Evolutionary conservation across 768 basidiomycete genomes (phyloP), one percentile per base, ranked within the genome.

Genomic region (Rhodotorula taiwanensis): DNA sequence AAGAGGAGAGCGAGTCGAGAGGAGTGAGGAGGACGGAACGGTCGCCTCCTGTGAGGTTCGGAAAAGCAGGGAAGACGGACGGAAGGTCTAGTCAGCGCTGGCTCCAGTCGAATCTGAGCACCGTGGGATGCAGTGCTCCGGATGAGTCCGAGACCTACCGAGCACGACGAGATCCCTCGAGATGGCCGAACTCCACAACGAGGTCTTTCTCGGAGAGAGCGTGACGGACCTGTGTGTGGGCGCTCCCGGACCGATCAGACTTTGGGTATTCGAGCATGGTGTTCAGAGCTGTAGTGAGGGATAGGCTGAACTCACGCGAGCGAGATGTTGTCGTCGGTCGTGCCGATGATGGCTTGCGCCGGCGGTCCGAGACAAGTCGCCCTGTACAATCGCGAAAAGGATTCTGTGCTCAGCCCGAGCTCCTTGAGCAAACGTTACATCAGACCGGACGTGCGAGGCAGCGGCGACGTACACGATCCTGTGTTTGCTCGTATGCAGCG

Each of bases 121-220:
- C n/a, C n/a, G n/a, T n/a, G n/a, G n/a, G n/a, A n/a, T n/a, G n/a
- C n/a, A n/a, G n/a, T n/a, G n/a, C n/a, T n/a, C n/a, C n/a, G n/a
- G n/a, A n/a, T n/a, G 18, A 23, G 9, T 0, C 8, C 16, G 27
- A 6, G 27, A 41, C 57, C n/a, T 14, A 59, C 66, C 67, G 4
- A 69, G 52, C 5, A 60, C 62, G 39, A 69, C 48, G 25, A 69
- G 49, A 15, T 39, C 25, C 6, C 41, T 44, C 13, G 67, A 64
- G 25, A 69, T 43, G n/a, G 62, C 67, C 1, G 62, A 64, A 4
- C 62, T 64, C 67, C 67, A 69, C 1, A 69, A 51, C 11, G 59
- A 61, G 5, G 67, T 69, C 27, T 69, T 69, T 0, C 62, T 50
- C 7, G 67, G 67, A 3, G 67, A 49, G 6, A 69, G 56, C 7